Conservation (phyloP, 2,329 filamentous ascomycete genomes). For the Phyllosticta citrichinensis region DNA sequence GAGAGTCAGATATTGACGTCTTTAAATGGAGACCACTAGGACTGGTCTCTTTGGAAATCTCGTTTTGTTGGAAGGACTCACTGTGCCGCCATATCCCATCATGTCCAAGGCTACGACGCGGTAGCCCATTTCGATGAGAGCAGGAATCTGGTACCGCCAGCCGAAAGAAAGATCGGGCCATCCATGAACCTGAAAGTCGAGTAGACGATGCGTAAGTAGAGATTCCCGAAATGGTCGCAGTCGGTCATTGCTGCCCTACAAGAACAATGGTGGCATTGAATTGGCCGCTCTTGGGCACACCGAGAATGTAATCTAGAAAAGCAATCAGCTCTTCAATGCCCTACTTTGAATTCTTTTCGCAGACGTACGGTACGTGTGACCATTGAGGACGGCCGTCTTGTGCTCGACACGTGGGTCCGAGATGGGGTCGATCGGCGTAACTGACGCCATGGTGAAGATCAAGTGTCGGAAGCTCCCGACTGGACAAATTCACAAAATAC, state of each 20-base stretch:
- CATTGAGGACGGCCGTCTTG: conserved; percentile 54
- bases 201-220: background rate
- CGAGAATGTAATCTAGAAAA: conserved; percentile 39
- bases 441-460: conserved; percentile 32
- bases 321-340: background rate
- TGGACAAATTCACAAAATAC: background rate
- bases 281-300: conserved; percentile 33
- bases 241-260: conserved; percentile 22
- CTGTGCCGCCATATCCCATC: conserved; percentile 75
- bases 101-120: conserved; percentile 77
- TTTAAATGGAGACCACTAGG: background rate
- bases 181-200: conserved; percentile 51
- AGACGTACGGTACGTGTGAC: conserved; percentile 51
- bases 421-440: conserved; percentile 52
- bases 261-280: conserved; percentile 46
- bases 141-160: conserved; percentile 84
- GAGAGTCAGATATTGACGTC: background rate
- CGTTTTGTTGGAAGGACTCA: conserved; percentile 18
- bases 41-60: background rate
- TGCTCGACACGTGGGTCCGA: conserved; percentile 58
- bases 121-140: conserved; percentile 60
- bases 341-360: background rate
- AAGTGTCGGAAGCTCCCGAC: background rate
- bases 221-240: background rate
- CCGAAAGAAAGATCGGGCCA: conserved; percentile 75